These are phyloP conservation scores for Penicillium nordicum DNA, from an alignment of 2,329 filamentous ascomycete genomes.

Conservation along the genomic window DNA sequence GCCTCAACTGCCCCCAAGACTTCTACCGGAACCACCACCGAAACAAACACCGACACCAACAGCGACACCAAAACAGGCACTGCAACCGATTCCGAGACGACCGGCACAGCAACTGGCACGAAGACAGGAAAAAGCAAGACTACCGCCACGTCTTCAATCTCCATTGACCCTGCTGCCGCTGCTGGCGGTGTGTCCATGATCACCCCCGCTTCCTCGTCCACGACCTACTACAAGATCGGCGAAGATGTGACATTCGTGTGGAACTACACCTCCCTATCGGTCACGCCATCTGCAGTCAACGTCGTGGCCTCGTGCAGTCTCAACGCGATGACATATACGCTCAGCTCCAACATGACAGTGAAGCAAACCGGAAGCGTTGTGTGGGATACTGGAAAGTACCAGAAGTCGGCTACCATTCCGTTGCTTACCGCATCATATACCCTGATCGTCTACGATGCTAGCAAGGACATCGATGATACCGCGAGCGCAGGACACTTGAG, in stretches of 20 bases:
- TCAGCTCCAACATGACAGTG: constrained; percentile 58
- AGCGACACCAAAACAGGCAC: constrained; percentile 11
- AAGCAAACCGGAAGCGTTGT: constrained; percentile 50
- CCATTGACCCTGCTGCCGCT: constrained; percentile 53
- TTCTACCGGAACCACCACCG: constrained; percentile 17
- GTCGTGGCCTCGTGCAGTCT: constrained; percentile 59
- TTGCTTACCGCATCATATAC: constrained; percentile 62
- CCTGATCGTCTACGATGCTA: constrained; percentile 59
- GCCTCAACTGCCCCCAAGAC: constrained; percentile 15
- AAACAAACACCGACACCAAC: constrained; percentile 8
- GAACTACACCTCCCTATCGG: constrained; percentile 65
- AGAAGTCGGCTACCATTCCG: constrained; percentile 48
- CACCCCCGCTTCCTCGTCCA: constrained; percentile 51
- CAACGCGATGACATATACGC: constrained; percentile 60
- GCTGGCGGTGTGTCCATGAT: constrained; percentile 62
- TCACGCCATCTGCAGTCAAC: constrained; percentile 58
- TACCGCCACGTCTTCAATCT: constrained; percentile 35
- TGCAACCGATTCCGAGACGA: constrained; percentile 1
- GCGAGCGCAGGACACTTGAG: constrained; percentile 55
- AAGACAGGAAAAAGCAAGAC: constrained; percentile 25
- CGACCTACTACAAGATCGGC: constrained; percentile 63
- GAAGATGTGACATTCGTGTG: constrained; percentile 62
- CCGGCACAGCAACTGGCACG: constrained; percentile 9
- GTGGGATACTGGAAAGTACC: constrained; percentile 60
- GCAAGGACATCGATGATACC: constrained; percentile 50